A percentile compares a stretch with the other conserved stretches of the same genome.
Evolutionary conservation across 2,329 filamentous ascomycete genomes (phyloP).

Genomic region (Colletotrichum karsti): DNA sequence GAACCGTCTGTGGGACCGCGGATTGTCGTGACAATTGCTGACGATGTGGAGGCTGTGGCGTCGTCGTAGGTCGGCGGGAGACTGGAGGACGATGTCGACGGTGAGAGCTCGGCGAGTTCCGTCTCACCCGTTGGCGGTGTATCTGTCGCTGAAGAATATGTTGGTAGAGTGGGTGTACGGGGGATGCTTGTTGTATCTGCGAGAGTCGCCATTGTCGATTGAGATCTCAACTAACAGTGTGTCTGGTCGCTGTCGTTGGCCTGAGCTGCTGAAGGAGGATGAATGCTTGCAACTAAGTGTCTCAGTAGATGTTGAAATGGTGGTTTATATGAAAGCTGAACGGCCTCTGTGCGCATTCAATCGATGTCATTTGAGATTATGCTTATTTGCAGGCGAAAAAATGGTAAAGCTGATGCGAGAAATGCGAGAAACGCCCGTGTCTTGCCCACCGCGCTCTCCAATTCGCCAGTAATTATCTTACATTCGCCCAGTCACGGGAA

Average conservation of each 20-base stretch:
- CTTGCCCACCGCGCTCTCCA: background rate
- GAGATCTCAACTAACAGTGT: background rate
- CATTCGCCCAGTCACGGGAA: background rate
- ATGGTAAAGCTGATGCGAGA: background rate
- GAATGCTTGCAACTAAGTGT: too few species aligned
- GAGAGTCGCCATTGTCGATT: background rate
- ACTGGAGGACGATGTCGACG: background rate
- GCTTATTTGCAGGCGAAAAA: background rate
- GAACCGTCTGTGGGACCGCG: background rate
- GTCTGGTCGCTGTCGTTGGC: too few species aligned
- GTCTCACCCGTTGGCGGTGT: background rate
- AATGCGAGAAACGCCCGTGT: background rate
- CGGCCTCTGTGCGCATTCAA: background rate
- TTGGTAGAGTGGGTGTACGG: background rate
- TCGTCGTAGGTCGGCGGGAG: slow-evolving; percentile 40
- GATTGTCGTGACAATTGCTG: too few species aligned
- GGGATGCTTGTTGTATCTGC: background rate
- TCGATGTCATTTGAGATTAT: background rate
- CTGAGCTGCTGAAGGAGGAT: too few species aligned
- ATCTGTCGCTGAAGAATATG: background rate
- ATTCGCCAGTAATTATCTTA: background rate
- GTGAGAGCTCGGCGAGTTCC: background rate
- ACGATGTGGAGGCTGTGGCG: slow-evolving; percentile 25
- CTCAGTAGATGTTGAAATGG: too few species aligned
- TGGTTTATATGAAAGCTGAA: background rate